Conservation (phyloP, 2,329 filamentous ascomycete species). For the Gaeumannomyces sp. region DNA sequence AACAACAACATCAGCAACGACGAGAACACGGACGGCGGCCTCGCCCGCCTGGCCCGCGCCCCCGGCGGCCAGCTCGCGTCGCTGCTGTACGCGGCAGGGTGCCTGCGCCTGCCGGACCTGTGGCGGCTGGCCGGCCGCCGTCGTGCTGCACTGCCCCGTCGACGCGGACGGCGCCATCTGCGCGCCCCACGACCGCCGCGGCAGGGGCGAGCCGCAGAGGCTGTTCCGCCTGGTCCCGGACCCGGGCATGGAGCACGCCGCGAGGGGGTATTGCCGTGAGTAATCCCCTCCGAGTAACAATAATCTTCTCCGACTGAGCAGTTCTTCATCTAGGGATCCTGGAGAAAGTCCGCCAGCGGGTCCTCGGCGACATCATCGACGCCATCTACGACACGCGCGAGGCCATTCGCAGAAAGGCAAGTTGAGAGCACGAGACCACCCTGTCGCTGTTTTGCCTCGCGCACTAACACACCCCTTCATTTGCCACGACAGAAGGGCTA, state of each 20-base stretch:
- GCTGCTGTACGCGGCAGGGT: background rate
- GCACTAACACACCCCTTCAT: too few species aligned
- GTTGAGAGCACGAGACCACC: too few species aligned
- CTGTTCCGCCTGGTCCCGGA: background rate
- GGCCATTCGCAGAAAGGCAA: background rate
- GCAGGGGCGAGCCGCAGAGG: background rate
- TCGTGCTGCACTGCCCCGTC: constrained; percentile 2
- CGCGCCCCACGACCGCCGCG: too few species aligned
- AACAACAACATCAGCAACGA: background rate
- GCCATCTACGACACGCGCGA: background rate
- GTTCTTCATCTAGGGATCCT: too few species aligned
- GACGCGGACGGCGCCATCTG: background rate
- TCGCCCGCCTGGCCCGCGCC: too few species aligned
- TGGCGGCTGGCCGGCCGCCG: background rate
- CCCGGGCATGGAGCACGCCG: background rate
- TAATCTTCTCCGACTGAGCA: too few species aligned
- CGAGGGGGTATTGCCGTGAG: background rate
- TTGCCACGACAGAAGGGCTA: background rate
- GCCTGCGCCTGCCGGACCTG: background rate
- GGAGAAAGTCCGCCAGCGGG: background rate
- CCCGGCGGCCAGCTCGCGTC: background rate
- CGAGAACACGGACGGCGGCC: too few species aligned
- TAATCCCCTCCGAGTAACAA: background rate
- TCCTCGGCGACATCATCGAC: background rate
- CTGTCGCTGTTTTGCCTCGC: too few species aligned